Percentiles rank a stretch among this genome's conserved stretches.
phyloP scores from a whole-genome alignment of 116 monocot genomes.

The Posidonia oceanica region DNA sequence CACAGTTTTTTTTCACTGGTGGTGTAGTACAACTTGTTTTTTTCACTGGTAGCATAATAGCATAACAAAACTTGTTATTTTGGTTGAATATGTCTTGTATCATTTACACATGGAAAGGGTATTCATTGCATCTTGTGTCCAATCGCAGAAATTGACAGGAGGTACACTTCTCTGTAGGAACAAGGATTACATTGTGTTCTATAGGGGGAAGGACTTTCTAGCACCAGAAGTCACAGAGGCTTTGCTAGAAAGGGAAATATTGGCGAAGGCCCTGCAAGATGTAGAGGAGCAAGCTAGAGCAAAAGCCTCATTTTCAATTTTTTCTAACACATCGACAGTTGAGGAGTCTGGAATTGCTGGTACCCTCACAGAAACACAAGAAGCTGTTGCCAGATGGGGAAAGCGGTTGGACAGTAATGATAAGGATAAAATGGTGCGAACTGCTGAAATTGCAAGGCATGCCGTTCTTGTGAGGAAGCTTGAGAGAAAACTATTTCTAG shows the following conservation, averaged over 20 bases:
- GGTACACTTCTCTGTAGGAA: slow-evolving; percentile 84
- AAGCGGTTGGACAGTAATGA: slow-evolving; percentile 48
- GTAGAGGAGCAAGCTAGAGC: slow-evolving; percentile 80
- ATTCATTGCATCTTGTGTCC: slow-evolving; percentile 2
- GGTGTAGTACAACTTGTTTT: too few relatives aligned
- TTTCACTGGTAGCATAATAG: too few relatives aligned
- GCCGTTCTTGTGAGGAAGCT: slow-evolving; percentile 69
- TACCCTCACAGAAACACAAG: slow-evolving; percentile 78
- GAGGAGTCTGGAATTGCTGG: slow-evolving; percentile 51
- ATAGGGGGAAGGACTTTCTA: slow-evolving; percentile 93
- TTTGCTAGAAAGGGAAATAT: slow-evolving; percentile 76
- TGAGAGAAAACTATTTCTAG: slow-evolving; percentile 75
- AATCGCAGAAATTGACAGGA: slow-evolving; percentile 84
- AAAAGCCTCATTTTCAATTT: slow-evolving; percentile 48
- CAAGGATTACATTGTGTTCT: slow-evolving; percentile 92
- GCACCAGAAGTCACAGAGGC: slow-evolving; percentile 66
- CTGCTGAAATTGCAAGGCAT: slow-evolving; percentile 74
- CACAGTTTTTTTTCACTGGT: too few relatives aligned
- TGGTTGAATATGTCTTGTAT: background rate
- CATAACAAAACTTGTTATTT: background rate
- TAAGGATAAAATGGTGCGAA: slow-evolving; percentile 50
- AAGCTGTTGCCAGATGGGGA: slow-evolving; percentile 78
- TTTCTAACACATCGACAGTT: slow-evolving; percentile 24
- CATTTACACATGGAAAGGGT: background rate
- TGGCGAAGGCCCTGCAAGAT: slow-evolving; percentile 79